Conservation (phyloP, 371 early-diverging fungal species). For the Paraphysoderma sedebokerense region DNA sequence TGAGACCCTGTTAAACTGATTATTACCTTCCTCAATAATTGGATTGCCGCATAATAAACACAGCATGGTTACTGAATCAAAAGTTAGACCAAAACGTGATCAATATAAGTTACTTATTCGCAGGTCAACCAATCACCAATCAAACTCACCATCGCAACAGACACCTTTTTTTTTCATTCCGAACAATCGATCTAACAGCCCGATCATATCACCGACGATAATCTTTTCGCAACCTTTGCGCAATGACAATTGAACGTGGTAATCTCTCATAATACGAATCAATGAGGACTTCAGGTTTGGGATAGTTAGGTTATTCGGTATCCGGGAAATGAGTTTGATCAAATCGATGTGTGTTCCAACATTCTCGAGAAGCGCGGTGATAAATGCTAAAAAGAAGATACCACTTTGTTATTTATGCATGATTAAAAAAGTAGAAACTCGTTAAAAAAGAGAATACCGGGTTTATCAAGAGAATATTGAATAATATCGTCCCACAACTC, state of each 20-base stretch:
- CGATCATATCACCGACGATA: too few species aligned
- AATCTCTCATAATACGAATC: constrained; percentile 73
- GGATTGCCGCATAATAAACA: too few species aligned
- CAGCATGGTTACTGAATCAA: too few species aligned
- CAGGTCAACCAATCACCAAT: too few species aligned
- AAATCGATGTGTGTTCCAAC: constrained; percentile 74
- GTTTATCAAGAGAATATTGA: constrained; percentile 69
- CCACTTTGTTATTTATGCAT: background rate
- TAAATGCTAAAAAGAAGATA: constrained; percentile 37
- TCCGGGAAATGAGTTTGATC: constrained; percentile 49
- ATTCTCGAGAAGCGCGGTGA: constrained; percentile 73
- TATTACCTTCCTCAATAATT: too few species aligned
- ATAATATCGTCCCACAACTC: constrained; percentile 89
- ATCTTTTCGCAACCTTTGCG: too few species aligned
- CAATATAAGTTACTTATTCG: too few species aligned
- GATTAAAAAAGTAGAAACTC: background rate
- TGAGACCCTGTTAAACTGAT: too few species aligned
- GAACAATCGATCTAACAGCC: too few species aligned
- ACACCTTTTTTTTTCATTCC: too few species aligned
- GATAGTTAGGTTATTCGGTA: constrained; percentile 60
- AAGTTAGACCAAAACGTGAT: too few species aligned
- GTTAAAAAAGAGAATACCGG: constrained; percentile 26
- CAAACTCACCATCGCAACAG: too few species aligned
- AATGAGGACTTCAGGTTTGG: constrained; percentile 62
- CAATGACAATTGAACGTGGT: constrained; percentile 53